These are phyloP conservation scores for Nannochloris sp. DNA, from an alignment of 139 green algal genomes.

Conservation along the genomic window DNA sequence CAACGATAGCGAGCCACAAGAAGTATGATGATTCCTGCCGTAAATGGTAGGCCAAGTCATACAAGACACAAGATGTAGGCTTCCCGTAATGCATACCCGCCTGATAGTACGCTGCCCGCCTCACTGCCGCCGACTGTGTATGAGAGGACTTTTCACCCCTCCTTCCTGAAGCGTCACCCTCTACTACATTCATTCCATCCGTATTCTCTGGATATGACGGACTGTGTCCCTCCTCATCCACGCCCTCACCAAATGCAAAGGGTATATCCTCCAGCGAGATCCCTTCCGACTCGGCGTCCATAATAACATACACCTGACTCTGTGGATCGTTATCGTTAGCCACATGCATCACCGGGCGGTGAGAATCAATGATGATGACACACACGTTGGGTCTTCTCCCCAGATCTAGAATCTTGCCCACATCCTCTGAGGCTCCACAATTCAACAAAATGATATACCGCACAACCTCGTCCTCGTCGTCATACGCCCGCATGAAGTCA, in stretches of 20 bases:
- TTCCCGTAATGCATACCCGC: constrained; percentile 49
- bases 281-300: constrained; percentile 18
- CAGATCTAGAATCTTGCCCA: constrained; percentile 32
- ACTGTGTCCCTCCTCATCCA: constrained; percentile 34
- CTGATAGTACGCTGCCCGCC: constrained; percentile 19
- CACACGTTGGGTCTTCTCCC: constrained; percentile 30
- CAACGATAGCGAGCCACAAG: constrained; percentile 73
- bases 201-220: constrained; percentile 23
- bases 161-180: constrained; percentile 5
- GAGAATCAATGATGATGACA: constrained; percentile 73
- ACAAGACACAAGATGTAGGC: constrained; percentile 57
- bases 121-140: neutral
- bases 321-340: constrained; percentile 19
- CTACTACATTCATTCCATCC: constrained; percentile 20
- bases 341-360: constrained; percentile 43
- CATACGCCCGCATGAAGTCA: constrained; percentile 11
- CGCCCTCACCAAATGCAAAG: constrained; percentile 17
- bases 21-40: constrained; percentile 47
- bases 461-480: neutral
- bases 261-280: constrained; percentile 18
- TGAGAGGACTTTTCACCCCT: neutral
- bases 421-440: constrained; percentile 67
- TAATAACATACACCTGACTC: constrained; percentile 16
- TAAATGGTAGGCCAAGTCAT: constrained; percentile 47
- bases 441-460: constrained; percentile 65